A percentile compares a stretch with the other conserved stretches of the same genome.
phyloP scores from a whole-genome alignment of 2,329 filamentous ascomycete species.

The Geosmithia putterillii region DNA sequence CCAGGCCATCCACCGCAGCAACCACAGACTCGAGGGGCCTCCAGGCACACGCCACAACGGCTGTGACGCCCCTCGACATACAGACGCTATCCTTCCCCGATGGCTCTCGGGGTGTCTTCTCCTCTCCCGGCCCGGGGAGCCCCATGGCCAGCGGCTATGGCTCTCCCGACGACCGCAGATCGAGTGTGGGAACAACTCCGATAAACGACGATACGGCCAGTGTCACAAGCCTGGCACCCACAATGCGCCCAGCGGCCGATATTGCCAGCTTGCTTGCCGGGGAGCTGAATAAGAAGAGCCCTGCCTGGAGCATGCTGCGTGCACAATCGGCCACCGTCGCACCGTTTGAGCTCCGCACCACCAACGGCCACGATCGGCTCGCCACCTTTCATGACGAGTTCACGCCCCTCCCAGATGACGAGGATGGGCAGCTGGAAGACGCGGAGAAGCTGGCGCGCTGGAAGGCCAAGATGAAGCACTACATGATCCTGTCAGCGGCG shows the following conservation, averaged over 20 bases:
- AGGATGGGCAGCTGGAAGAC: constrained; percentile 27
- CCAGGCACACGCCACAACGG: constrained; percentile 66
- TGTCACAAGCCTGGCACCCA: constrained; percentile 53
- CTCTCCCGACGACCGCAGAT: constrained; percentile 18
- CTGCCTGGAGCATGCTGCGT: constrained; percentile 56
- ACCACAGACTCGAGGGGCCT: constrained; percentile 25
- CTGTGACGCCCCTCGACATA: constrained; percentile 69
- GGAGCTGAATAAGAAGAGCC: constrained; percentile 51
- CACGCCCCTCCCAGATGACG: constrained; percentile 52
- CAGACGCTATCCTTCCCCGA: constrained; percentile 65
- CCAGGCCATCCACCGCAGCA: constrained; percentile 27
- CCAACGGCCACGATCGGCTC: constrained; percentile 38
- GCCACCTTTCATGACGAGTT: constrained; percentile 67
- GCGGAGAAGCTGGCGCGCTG: constrained; percentile 57
- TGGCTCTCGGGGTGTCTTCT: constrained; percentile 52
- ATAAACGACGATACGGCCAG: constrained; percentile 53
- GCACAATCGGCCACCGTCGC: constrained; percentile 47
- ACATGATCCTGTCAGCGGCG: constrained; percentile 88
- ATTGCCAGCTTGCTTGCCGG: constrained; percentile 73
- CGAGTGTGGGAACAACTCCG: constrained; percentile 17
- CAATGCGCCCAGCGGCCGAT: constrained; percentile 52
- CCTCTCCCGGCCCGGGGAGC: constrained; percentile 24
- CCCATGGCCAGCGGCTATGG: constrained; percentile 25
- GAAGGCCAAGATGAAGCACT: constrained; percentile 93
- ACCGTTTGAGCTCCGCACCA: constrained; percentile 44